Percentiles rank a stretch among this genome's conserved stretches.
Evolutionary conservation across 257 asterid species (phyloP).

Genomic region (Nicotiana paniculata): DNA sequence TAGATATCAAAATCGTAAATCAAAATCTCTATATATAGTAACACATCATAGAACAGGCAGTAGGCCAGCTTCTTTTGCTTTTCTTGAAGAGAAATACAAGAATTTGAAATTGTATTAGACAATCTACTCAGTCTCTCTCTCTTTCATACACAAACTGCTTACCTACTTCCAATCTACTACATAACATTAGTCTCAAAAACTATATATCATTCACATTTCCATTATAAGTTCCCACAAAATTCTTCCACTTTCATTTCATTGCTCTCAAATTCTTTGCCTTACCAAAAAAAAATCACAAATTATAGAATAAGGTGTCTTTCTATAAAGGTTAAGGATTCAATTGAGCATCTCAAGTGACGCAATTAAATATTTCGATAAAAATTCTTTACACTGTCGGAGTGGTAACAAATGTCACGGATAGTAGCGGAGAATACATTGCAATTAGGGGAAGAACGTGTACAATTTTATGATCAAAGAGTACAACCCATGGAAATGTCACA

Average conservation of each 20-base stretch:
- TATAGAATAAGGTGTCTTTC: neutral
- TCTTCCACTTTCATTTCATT: neutral
- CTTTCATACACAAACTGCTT: neutral
- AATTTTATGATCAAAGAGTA: slow-evolving; percentile 17
- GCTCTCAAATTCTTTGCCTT: neutral
- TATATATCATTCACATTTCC: neutral
- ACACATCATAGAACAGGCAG: neutral
- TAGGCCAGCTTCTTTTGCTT: slow-evolving; percentile 1
- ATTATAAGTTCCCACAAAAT: neutral
- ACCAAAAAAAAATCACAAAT: no score
- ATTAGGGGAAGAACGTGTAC: neutral
- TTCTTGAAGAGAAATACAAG: slow-evolving; percentile 4
- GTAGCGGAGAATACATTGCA: slow-evolving; percentile 25
- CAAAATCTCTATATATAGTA: neutral
- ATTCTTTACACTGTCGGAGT: neutral
- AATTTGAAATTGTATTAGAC: neutral
- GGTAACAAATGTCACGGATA: slow-evolving; percentile 17
- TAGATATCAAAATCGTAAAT: neutral
- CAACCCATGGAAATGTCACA: slow-evolving; percentile 15
- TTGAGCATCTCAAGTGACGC: neutral
- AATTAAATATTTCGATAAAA: neutral
- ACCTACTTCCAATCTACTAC: slow-evolving; percentile 6
- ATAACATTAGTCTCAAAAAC: neutral
- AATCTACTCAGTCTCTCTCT: neutral
- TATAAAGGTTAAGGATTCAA: no score